These are phyloP conservation scores for Solanum peruvianum DNA, from an alignment of 257 asterid species.

Conservation along the genomic window DNA sequence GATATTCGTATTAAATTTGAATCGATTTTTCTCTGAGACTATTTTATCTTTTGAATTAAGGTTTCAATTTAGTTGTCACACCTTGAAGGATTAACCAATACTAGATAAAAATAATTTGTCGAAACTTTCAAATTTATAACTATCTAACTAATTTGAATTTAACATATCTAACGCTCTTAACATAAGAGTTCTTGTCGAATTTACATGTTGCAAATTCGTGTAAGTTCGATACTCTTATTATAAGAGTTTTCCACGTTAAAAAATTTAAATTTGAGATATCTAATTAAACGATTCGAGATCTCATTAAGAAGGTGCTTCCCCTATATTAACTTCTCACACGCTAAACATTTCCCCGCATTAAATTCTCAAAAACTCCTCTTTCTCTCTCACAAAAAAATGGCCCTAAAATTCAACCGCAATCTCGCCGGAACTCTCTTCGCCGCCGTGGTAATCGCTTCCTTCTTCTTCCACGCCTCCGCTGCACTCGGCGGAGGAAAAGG, in stretches of 20 bases:
- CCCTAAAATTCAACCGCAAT: neutral
- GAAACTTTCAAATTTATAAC: fast-evolving
- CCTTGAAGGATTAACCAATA: neutral
- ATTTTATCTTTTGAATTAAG: neutral
- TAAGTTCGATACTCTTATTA: neutral
- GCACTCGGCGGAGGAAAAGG: neutral
- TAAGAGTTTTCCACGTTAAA: too few relatives aligned
- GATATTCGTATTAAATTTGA: too few relatives aligned
- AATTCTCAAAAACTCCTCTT: neutral
- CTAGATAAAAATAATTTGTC: too few relatives aligned
- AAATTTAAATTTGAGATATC: neutral
- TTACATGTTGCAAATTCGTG: too few relatives aligned
- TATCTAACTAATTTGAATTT: neutral
- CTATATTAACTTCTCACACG: neutral
- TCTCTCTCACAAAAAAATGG: constrained; percentile 2
- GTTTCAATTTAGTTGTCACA: neutral
- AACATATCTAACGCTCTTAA: neutral
- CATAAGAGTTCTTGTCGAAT: too few relatives aligned
- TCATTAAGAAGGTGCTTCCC: neutral
- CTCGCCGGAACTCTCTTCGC: neutral
- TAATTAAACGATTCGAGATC: neutral
- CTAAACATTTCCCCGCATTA: neutral
- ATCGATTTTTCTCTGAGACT: neutral
- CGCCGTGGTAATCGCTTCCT: neutral
- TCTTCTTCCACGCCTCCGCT: neutral